A percentile compares a stretch with the other conserved stretches of the same genome.
Evolutionary conservation across 768 basidiomycete genomes (phyloP).

Genomic region (Amanita exitialis): DNA sequence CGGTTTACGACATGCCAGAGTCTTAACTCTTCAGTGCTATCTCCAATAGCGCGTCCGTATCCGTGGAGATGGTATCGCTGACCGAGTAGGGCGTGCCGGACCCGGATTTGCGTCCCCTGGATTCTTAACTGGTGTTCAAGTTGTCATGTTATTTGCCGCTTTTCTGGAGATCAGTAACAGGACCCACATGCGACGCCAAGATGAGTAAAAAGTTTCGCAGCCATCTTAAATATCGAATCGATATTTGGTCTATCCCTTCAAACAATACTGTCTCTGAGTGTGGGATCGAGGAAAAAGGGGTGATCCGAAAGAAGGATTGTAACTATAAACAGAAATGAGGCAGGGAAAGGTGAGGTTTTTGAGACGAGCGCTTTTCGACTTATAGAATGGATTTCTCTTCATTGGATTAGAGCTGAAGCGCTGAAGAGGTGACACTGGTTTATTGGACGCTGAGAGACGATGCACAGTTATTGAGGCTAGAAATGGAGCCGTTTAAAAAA

Average conservation of each 20-base stretch:
- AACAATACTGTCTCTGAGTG: slow-evolving; percentile 10
- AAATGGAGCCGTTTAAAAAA: no score
- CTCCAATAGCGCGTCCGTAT: neutral
- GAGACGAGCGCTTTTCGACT: no score
- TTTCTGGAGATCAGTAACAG: neutral
- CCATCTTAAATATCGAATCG: slow-evolving; percentile 6
- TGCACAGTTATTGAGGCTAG: no score
- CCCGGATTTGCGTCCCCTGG: neutral
- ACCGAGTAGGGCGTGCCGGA: neutral
- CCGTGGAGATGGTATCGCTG: neutral
- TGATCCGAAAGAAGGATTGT: slow-evolving; percentile 8
- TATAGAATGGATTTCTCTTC: no score
- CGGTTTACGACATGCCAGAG: neutral
- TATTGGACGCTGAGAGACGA: no score
- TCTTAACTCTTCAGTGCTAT: neutral
- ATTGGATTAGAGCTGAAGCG: no score
- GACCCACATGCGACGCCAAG: slow-evolving; percentile 7
- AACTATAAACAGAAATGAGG: slow-evolving; percentile 4
- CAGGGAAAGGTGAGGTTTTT: no score
- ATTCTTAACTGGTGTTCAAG: neutral
- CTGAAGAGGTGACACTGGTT: no score
- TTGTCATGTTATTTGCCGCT: neutral
- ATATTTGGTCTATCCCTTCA: slow-evolving; percentile 9
- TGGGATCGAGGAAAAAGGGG: slow-evolving; percentile 8
- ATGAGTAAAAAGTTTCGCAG: slow-evolving; percentile 7